These are phyloP conservation scores for Vigna radiata DNA, from an alignment of 306 rosid genomes.

Conservation along the genomic window DNA sequence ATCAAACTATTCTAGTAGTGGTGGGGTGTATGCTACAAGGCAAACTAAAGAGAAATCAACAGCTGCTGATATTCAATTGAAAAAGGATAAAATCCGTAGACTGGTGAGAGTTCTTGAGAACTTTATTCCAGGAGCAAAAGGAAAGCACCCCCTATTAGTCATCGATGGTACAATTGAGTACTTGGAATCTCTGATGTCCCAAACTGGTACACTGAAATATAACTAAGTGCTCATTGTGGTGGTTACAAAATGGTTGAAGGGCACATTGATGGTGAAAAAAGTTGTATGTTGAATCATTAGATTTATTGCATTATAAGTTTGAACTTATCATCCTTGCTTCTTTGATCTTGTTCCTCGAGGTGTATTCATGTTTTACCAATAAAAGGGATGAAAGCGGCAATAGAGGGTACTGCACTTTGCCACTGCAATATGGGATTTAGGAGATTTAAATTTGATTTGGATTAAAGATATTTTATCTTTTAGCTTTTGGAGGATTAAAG, in stretches of 20 bases:
- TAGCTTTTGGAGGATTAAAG: slow-evolving; percentile 59
- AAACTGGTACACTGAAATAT: slow-evolving; percentile 53
- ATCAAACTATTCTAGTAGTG: slow-evolving; percentile 54
- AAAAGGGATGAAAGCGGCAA: slow-evolving; percentile 53
- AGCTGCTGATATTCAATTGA: slow-evolving; percentile 46
- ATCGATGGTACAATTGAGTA: slow-evolving; percentile 79
- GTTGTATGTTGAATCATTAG: slow-evolving; percentile 44
- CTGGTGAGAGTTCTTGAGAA: slow-evolving; percentile 68
- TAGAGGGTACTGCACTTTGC: slow-evolving; percentile 28
- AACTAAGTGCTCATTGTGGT: slow-evolving; percentile 37
- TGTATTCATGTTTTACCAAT: slow-evolving; percentile 56
- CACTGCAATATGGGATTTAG: slow-evolving; percentile 40
- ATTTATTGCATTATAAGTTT: slow-evolving; percentile 56
- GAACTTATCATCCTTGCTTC: slow-evolving; percentile 48
- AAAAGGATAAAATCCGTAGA: slow-evolving; percentile 64
- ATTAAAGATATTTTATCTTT: slow-evolving; percentile 46
- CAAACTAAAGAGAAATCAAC: slow-evolving; percentile 32
- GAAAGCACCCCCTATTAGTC: slow-evolving; percentile 71
- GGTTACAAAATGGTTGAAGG: slow-evolving; percentile 32
- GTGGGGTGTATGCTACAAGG: slow-evolving; percentile 35
- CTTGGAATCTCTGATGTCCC: slow-evolving; percentile 66
- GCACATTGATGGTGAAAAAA: slow-evolving; percentile 42
- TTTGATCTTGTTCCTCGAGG: slow-evolving; percentile 47
- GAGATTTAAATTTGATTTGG: slow-evolving; percentile 56
- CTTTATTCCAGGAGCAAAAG: slow-evolving; percentile 80